phyloP scores from a whole-genome alignment of 768 basidiomycete genomes.

The Daedaleopsis nitida region DNA sequence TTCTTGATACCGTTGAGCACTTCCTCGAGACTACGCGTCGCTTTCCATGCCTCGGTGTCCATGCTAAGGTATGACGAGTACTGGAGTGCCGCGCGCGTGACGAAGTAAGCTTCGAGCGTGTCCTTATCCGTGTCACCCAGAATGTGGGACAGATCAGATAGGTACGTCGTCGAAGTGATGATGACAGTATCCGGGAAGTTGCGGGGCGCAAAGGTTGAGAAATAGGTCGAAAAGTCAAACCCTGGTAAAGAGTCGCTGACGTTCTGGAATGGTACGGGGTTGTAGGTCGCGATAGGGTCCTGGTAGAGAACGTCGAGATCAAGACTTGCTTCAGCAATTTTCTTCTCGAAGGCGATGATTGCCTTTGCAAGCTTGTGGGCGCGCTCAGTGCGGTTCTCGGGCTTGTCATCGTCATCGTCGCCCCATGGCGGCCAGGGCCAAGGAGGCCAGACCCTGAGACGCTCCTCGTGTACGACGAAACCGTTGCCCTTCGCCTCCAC shows the following conservation, averaged over 20 bases:
- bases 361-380: slow-evolving; percentile 66
- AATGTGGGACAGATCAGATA: slow-evolving; percentile 64
- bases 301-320: slow-evolving; percentile 77
- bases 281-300: slow-evolving; percentile 88
- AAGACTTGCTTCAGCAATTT: slow-evolving; percentile 75
- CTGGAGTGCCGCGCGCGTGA: slow-evolving; percentile 69
- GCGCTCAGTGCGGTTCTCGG: slow-evolving; percentile 52
- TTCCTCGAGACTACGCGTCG: slow-evolving; percentile 69
- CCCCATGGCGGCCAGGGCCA: slow-evolving; percentile 91
- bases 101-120: slow-evolving; percentile 85
- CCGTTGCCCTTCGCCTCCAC: slow-evolving; percentile 16
- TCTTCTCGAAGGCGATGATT: slow-evolving; percentile 77
- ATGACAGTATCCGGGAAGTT: slow-evolving; percentile 76
- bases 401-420: slow-evolving; percentile 55
- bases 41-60: slow-evolving; percentile 78
- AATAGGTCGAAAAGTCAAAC: slow-evolving; percentile 83
- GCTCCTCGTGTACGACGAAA: slow-evolving; percentile 40
- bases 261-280: slow-evolving; percentile 71
- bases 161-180: slow-evolving; percentile 80
- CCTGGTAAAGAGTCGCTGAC: slow-evolving; percentile 71
- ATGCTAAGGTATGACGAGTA: slow-evolving; percentile 74
- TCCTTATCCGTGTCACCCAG: slow-evolving; percentile 67
- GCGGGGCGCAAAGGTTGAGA: slow-evolving; percentile 81
- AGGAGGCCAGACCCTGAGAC: slow-evolving; percentile 64
- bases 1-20: slow-evolving; percentile 82